Evolutionary conservation across 805 yeast species (phyloP), one percentile per base, ranked within the genome.

Genomic region (Ogataea nakhonphanomensis): DNA sequence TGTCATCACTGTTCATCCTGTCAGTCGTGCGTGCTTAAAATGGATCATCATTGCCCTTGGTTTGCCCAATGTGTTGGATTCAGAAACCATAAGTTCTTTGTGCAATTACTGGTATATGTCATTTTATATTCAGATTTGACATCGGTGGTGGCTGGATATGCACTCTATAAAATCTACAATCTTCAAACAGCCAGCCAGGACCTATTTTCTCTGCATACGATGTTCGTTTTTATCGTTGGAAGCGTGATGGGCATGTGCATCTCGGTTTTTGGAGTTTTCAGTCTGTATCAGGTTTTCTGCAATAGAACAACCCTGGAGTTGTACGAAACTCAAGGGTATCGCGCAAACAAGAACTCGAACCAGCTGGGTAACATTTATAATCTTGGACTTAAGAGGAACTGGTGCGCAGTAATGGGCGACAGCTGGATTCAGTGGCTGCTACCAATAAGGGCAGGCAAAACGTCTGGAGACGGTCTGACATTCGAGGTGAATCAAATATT

Each of bases 21-120:
- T 41, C 61, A 64, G 2, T 57, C 48, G 39, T 76, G 82, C 55
- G 57, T 74, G 2, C 54, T 76, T 29, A 52, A 66, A 31, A 76
- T 76, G 81, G 81, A 76, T 57, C 82, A 76, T 49, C 79, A 76
- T 55, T 76, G 82, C 48, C 97, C 97, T 0, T 91, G 98, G 98
- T 88, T 89, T 61, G 81, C 95, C 2, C 70, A 78, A 5, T 90
- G 97, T 60, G 76, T 91, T 43, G 98, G 98, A 0, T 83, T 77
- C 62, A 65, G 66, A 22, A 91, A 91, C 62, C 89, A 85, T 49
- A 84, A 88, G 62, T 76, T 69, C 57, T 91, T 90, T 55, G 59
- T 87, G 21, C 95, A 88, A 58, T 84, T 84, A 55, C 60, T 89
- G 38, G 32, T 71, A 6, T 80, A 81, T 53, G 66, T 77, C 3